Evolutionary conservation across 768 basidiomycete genomes (phyloP), one percentile per base, ranked within the genome.

Genomic region (Tricholoma hemisulphureum): DNA sequence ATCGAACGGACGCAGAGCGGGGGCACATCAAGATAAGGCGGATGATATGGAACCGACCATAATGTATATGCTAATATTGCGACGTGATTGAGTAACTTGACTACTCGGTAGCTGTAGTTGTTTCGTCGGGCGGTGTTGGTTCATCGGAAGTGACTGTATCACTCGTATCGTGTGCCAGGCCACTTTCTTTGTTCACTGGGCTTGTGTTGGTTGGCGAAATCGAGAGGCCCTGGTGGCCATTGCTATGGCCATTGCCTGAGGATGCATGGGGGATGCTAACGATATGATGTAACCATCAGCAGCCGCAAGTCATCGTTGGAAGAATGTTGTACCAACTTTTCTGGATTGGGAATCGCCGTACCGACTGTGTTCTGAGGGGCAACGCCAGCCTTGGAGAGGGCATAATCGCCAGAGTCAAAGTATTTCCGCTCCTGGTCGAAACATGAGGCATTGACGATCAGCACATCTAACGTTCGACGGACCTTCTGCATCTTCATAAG

Each of bases 401-500:
- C 95, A 69, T 98, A 98, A 73, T 99, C 97, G 57, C 97, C 97
- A 56, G 96, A 98, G 76, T 98, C 97, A 73, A 99, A 99, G 77
- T 94, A 99, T 75, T 98, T 98, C 67, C 97, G 91, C 69, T 99
- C 96, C 95, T 98, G 64, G 34, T 18, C 4, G 14, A 16, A 53
- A 57, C 67, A 51, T 60, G 20, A 61, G 61, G 57, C 55, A 34
- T 63, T 50, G 52, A 58, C 43, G 41, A 59, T 35, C 55, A 34
- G 55, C 41, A 60, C 51, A 60, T 46, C 55, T 24, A 53, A 57
- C 54, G 60, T 35, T 56, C 31, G 45, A 56, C 80, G 51, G 45
- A 92, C 95, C 87, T 93, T 96, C 75, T 95, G 93, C 89, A 97
- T 94, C 80, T 94, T 95, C 69, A 82, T 89, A 63, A 98, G 83